Base-by-base conservation (phyloP, 179 eudicot species). In the Beta lomatogona region DNA sequence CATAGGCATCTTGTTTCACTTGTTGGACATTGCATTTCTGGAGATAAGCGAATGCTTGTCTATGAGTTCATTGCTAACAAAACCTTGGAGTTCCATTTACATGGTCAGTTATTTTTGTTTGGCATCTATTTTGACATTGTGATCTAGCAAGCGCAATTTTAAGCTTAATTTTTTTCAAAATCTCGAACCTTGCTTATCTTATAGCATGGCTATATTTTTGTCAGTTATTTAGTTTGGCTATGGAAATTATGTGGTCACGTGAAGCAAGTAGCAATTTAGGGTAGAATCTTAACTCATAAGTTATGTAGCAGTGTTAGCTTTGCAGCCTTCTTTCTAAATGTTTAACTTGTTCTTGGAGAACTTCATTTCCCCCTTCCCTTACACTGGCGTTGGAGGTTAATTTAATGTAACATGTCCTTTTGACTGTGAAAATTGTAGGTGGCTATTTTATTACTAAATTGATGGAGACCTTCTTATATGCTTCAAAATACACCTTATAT, bases 61-160 rank as follows among this genome's bases (percentile, higher is more conserved):
- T 94, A 94, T 79, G 97, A 94, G 86, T 94, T 84, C 86, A 90
- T 94, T 78, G 81, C 94, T 46, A 94, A 94, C 77, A 89, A 88
- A 63, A 93, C 97, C 15, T 68, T 94, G 89, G 93, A 93, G 85
- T 89, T 89, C 72, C 98, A 93, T 84, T 87, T 93, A 45, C 97
- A 93, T 87, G 98, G 98, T 92, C 70, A 59, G 88, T 70, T 70
- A 73, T 48, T 6, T 9, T 83, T 68, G 64, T 76, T 77, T 66
- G 61, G 31, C 79, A 14, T 18, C 58, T 52, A 25, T 25, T 9
- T 13, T 69, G 31, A 50, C 19, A 18, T 59, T 36, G 21, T 57
- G 60, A 15, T 41, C 21, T 72, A 10, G 21, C 58, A 41, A 45
- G 76, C 58, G 10, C 52, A 19, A n/a, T 50, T 44, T 57, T 18